Percentiles rank a stretch among this genome's conserved stretches.
phyloP scores from a whole-genome alignment of 345 rosid genomes.

The Murraya koenigii region DNA sequence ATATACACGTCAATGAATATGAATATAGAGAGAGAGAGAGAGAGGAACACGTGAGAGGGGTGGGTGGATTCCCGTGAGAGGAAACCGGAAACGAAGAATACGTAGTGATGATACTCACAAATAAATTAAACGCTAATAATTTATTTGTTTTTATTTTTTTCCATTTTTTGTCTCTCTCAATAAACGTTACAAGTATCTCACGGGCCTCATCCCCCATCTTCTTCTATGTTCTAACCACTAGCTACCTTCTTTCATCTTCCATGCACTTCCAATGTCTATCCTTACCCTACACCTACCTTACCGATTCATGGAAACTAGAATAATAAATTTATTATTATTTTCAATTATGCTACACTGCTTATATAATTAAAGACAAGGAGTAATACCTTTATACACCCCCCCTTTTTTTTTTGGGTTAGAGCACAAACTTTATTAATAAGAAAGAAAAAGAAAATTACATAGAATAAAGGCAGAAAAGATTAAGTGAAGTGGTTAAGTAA shows the following conservation, averaged over 20 bases:
- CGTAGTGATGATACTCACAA: background rate
- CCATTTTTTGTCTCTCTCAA: background rate
- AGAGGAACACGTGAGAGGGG: conserved; percentile 21
- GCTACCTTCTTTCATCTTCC: background rate
- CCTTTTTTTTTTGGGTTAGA: no score
- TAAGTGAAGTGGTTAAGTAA: no score
- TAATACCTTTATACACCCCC: no score
- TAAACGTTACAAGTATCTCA: conserved; percentile 8
- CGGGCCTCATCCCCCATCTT: conserved; percentile 8
- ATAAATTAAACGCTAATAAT: background rate
- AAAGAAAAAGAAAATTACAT: no score
- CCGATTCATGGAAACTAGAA: background rate
- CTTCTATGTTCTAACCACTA: background rate
- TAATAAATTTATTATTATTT: no score
- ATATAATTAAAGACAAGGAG: no score
- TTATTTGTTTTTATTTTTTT: no score
- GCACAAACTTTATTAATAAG: no score
- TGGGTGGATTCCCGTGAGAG: conserved; percentile 44
- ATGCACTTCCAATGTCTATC: background rate
- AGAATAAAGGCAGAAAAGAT: no score
- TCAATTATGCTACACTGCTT: no score
- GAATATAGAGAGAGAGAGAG: conserved; percentile 11
- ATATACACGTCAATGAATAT: background rate
- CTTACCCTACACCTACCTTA: background rate
- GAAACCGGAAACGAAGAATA: conserved; percentile 17